Evolutionary conservation across 2,329 filamentous ascomycete species (phyloP).

Genomic region (Neoscytalidium dimidiatum): DNA sequence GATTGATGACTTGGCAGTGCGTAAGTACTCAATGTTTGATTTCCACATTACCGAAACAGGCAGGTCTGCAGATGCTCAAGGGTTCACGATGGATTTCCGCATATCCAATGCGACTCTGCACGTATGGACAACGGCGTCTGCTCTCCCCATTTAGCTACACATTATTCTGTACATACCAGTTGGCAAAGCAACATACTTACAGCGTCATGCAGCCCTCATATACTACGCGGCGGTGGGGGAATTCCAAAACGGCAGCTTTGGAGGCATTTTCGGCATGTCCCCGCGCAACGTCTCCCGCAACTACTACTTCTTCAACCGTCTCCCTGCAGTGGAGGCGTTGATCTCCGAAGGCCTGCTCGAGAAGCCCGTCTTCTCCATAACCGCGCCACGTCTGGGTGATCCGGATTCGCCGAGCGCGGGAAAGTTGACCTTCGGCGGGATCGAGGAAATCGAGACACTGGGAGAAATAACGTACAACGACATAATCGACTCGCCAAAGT

Average conservation of each 20-base stretch:
- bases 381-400: not conserved
- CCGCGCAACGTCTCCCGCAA: conserved; percentile 4
- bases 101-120: no score
- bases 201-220: not conserved
- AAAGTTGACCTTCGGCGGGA: not conserved
- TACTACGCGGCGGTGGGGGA: not conserved
- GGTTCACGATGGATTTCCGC: no score
- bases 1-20: not conserved
- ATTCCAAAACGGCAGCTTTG: not conserved
- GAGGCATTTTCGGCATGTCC: not conserved
- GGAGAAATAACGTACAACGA: not conserved
- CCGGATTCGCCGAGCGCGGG: not conserved
- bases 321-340: not conserved
- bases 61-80: no score
- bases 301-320: conserved; percentile 2
- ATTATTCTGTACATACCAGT: not conserved
- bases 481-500: conserved; percentile 1
- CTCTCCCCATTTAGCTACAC: no score
- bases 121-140: no score
- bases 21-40: not conserved
- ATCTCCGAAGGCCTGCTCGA: not conserved
- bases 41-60: no score
- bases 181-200: not conserved
- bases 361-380: not conserved
- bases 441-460: not conserved